Evolutionary conservation across 345 rosid species (phyloP), one percentile per base, ranked within the genome.

Genomic region (Angophora floribunda): DNA sequence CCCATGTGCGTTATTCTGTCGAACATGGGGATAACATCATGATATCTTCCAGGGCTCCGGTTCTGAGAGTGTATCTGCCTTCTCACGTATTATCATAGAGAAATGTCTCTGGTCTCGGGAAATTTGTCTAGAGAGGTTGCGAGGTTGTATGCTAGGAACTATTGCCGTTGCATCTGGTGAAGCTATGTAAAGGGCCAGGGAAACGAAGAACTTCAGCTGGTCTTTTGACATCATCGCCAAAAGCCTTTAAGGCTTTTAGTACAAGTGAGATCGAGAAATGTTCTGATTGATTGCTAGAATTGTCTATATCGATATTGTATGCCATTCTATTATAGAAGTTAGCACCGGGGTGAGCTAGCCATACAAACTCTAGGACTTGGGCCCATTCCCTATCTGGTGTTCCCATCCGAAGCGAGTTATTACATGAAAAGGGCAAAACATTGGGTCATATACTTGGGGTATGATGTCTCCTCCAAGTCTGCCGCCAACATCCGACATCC

Each of bases 31-130:
- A 96, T 92, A 87, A 85, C 86, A 91, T 96, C 55, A 92, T 93
- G 86, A 87, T 96, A 90, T 95, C 98, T 80, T 92, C 97, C 11
- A 87, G 90, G 87, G 99, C 99, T 41, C 97, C 97, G 0, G 90
- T 88, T 78, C 91, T 97, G 89, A 94, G 92, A 86, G 96, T 95
- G 80, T 94, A 94, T 93, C 91, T 97, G 92, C 91, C 97, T 86
- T 86, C 88, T 65, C 92, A 84, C 89, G 87, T 85, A 22, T 49
- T 10, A 52, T 61, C 87, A 26, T 85, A 63, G 63, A 50, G 50
- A 51, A 65, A 67, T 67, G 21, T 65, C 61, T 49, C 52, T 85
- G 45, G 49, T 53, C 44, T 17, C 4, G 47, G 45, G 52, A 85
- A 67, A 28, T 63, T 36, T 30, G 13, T 49, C 44, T 49, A 47